Percentiles rank a stretch among this genome's conserved stretches.
Conservation (phyloP, 441 rosid species). For the Adansonia madagascariensis region DNA sequence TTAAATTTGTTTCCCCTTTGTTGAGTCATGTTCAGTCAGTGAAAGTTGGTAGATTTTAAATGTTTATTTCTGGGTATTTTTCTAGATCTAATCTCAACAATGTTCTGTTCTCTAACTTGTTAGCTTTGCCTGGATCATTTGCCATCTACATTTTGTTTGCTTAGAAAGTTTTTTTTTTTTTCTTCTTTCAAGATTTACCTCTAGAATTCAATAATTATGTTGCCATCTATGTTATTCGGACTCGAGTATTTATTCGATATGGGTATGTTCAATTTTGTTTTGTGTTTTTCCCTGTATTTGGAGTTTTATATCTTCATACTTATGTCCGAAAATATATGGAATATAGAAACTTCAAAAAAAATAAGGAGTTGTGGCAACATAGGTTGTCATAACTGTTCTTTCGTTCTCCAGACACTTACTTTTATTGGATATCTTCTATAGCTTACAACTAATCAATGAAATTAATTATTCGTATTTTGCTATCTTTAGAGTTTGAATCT, state of each 20-base stretch:
- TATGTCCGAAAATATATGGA: too few relatives aligned
- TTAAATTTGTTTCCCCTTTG: background rate
- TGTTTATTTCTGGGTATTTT: conserved; percentile 15
- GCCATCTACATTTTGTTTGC: background rate
- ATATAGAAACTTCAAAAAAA: too few relatives aligned
- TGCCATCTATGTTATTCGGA: background rate
- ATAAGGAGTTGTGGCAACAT: too few relatives aligned
- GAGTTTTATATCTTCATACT: too few relatives aligned
- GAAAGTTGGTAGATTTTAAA: background rate
- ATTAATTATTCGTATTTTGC: background rate
- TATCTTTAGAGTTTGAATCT: background rate
- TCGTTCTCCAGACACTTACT: background rate
- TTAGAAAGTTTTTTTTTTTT: background rate
- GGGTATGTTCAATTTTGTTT: too few relatives aligned
- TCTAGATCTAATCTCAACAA: background rate
- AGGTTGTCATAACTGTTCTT: background rate
- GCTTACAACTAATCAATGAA: background rate
- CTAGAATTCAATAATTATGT: background rate
- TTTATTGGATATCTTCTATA: background rate
- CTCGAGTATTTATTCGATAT: too few relatives aligned
- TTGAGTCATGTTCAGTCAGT: background rate
- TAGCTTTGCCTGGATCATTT: background rate
- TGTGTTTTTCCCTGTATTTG: too few relatives aligned
- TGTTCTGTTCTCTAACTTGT: background rate
- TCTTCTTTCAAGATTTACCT: background rate